Base-by-base conservation (phyloP, 1,284 basidiomycete species). In the Austroboletus novae-zelandiae region DNA sequence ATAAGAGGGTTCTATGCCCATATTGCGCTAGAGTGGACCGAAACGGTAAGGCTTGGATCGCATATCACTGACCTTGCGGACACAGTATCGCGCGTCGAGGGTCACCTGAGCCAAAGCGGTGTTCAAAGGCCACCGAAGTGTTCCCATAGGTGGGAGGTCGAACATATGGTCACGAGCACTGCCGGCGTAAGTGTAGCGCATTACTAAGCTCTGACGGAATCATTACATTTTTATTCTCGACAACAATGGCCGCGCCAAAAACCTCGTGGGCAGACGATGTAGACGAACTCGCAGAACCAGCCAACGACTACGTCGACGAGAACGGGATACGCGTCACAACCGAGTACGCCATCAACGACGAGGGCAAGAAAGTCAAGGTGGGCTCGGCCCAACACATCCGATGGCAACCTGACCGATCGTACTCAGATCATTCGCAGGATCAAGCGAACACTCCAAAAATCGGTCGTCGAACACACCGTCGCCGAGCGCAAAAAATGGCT, bases 311-410 rank as follows among this genome's bases (percentile, higher is more conserved):
- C 49, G 75, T 89, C 43, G 94, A 95, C 65, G 89, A 92, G 59
- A 91, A 96, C 63, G 95, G 95, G 2, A 81, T 98, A 62, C 84
- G 91, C 36, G 91, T 90, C 9, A 88, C 87, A 7, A 77, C 92
- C 42, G 93, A 95, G 66, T 94, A 90, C 71, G 78, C 78, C 43
- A 73, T 89, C 48, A 95, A 98, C 62, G 94, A 98, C 43, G 87
- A 95, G 23, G 96, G 94, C 17, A 94, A 95, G 73, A 94, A 91
- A 70, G 86, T 99, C 69, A 99, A 99, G 78, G 93, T 90, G 56
- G 23, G 62, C 50, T 7, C 6, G 25, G 7, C 25, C 25, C 25
- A 9, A 9, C 25, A 6, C 25, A 27, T 27, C 25, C 25, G 25
- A 27, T 27, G 25, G 25, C 18, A 2, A n/a, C 11, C 18, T 47